phyloP scores from a whole-genome alignment of 768 basidiomycete genomes.

The Dioszegia aurantiaca region DNA sequence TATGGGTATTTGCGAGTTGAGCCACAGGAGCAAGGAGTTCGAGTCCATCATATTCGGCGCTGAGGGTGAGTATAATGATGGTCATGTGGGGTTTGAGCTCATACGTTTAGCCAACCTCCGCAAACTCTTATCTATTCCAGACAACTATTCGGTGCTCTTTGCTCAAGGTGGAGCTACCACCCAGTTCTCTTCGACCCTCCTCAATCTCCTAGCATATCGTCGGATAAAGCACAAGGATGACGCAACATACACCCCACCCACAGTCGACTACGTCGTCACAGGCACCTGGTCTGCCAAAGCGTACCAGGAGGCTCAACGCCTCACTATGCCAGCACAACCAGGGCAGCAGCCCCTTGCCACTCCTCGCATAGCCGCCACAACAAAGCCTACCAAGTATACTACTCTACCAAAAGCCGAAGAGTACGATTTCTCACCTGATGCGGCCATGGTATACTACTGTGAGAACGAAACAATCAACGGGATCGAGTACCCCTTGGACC shows the following conservation, averaged over 20 bases:
- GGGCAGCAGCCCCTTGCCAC: slow-evolving; percentile 50
- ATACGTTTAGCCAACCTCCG: slow-evolving; percentile 63
- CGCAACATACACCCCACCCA: slow-evolving; percentile 51
- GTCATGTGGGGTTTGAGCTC: slow-evolving; percentile 1
- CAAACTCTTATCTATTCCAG: slow-evolving; percentile 72
- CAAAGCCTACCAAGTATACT: slow-evolving; percentile 64
- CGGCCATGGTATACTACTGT: slow-evolving; percentile 94
- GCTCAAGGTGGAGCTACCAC: slow-evolving; percentile 89
- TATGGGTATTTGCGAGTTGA: slow-evolving; percentile 93
- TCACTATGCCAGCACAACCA: slow-evolving; percentile 55
- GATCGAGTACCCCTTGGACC: slow-evolving; percentile 68
- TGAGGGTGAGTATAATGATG: slow-evolving; percentile 41
- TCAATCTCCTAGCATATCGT: slow-evolving; percentile 86
- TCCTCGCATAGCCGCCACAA: slow-evolving; percentile 64
- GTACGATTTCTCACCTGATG: slow-evolving; percentile 73
- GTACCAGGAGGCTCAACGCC: slow-evolving; percentile 71
- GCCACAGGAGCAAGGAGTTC: slow-evolving; percentile 91
- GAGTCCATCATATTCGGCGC: slow-evolving; percentile 61
- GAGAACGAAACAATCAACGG: slow-evolving; percentile 99
- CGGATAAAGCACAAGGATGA: slow-evolving; percentile 65
- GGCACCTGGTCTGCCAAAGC: slow-evolving; percentile 92
- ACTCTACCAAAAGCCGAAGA: slow-evolving; percentile 70
- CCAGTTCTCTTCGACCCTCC: slow-evolving; percentile 83
- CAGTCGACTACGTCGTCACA: slow-evolving; percentile 83
- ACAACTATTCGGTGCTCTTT: slow-evolving; percentile 81